Base-by-base conservation (phyloP, 148 eudicot species). In the Vaccinium vitisidaea region DNA sequence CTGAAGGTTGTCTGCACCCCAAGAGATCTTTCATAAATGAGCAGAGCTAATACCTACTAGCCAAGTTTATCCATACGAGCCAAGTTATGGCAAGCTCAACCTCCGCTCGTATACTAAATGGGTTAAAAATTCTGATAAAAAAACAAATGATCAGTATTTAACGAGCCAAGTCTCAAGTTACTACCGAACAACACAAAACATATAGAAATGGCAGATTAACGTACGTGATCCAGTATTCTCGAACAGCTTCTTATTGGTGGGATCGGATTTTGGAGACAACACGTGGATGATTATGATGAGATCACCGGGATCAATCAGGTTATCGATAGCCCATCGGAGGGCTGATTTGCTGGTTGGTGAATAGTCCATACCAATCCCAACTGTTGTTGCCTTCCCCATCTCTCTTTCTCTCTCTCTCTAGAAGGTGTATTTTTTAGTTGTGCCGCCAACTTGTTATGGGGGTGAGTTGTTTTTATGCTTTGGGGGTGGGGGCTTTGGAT, bases 161-260 rank as follows among this genome's bases (percentile, higher is more conserved):
- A 43, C 46, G 46, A 43, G 46, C 46, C 46, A 43, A 43, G 46
- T 43, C 46, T 43, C 7, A 6, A 43, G 46, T 43, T 43, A 43
- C 46, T 43, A 36, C 39, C 39, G 39, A 43, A 43, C 6, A 43
- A 5, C 6, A 43, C 46, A 43, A 3, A 43, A 43, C 5, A 43
- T 43, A 43, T 43, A 43, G 46, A 43, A 43, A 43, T 43, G 5
- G 46, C 46, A 43, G 46, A 61, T 25, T 3, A 4, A 65, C 80
- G 10, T 89, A 91, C 93, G 91, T 84, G 93, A 91, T 55, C 93
- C 93, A 15, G 93, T 88, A 63, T 89, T 89, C 9, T 82, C 87
- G 77, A 91, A 89, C 69, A 91, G 91, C 86, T 85, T 90, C 86
- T 91, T 91, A 61, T 84, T 88, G 18, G 90, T 84, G 4, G 93